Evolutionary conservation across 441 rosid species (phyloP), one percentile per base, ranked within the genome.

Genomic region (Croton setiger): DNA sequence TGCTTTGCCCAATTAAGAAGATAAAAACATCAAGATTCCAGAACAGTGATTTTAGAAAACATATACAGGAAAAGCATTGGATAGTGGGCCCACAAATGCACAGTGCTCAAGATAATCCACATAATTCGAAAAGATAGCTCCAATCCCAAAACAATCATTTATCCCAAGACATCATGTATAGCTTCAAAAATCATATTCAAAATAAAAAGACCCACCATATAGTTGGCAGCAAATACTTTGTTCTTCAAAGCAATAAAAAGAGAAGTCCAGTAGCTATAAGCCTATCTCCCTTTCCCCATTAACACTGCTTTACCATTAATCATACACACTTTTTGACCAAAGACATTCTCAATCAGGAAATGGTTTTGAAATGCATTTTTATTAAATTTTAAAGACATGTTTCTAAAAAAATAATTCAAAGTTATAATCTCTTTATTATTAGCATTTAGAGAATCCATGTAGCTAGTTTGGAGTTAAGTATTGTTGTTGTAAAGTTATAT

Each of bases 111-210:
- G 75, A 69, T 53, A 37, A 49, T 67, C 68, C 51, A 37, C 58
- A 64, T 23, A 67, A 31, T 68, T 82, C 72, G 3, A 58, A 79
- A 80, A 69, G 74, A 36, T 58, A 66, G 82, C 69, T 72, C 80
- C 43, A n/a, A 72, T 76, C 74, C 72, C 74, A 39, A 77, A 41
- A 17, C 3, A 43, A 17, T 33, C 52, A 45, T 36, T 70, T 60
- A 71, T 59, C 69, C 64, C 78, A 64, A 71, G 54, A 69, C 60
- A 33, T 70, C 53, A 61, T 35, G 58, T 37, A 39, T 5, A 13
- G 14, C 18, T 13, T 56, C 12, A 53, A 52, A 37, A 5, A n/a
- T 27, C 48, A 15, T 17, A 43, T 44, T 49, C 37, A 51, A 52
- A 37, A 20, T 11, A 58, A 7, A 27, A 12, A 35, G 63, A 37